Conservation (phyloP, 805 yeast genomes). For the Yamadazyma scolyti region DNA sequence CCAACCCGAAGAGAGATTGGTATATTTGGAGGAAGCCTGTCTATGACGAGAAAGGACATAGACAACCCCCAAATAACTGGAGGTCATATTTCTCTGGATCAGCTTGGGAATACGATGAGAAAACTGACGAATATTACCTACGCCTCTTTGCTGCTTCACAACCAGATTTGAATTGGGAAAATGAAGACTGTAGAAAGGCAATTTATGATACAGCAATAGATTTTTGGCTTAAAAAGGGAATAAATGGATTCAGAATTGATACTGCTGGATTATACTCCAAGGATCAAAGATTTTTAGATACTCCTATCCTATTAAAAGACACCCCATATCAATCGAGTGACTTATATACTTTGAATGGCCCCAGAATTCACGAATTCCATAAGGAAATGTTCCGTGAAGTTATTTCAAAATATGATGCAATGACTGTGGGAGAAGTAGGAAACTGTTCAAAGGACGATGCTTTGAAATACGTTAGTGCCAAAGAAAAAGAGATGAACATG, state of each 20-base stretch:
- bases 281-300: constrained; percentile 42
- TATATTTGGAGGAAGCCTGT: constrained; percentile 54
- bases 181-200: constrained; percentile 30
- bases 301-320: constrained; percentile 43
- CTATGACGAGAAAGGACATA: constrained; percentile 43
- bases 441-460: constrained; percentile 38
- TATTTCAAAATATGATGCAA: constrained; percentile 43
- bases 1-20: constrained; percentile 59
- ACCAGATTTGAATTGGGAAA: constrained; percentile 65
- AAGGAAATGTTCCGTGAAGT: constrained; percentile 45
- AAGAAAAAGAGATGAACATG: constrained; percentile 35
- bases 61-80: constrained; percentile 60
- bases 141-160: constrained; percentile 51
- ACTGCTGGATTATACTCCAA: constrained; percentile 53
- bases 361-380: constrained; percentile 56
- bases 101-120: constrained; percentile 56
- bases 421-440: constrained; percentile 60
- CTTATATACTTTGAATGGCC: constrained; percentile 39
- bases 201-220: constrained; percentile 46
- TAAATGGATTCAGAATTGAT: constrained; percentile 59
- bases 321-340: constrained; percentile 37
- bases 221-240: constrained; percentile 55
- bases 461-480: constrained; percentile 40
- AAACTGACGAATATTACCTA: constrained; percentile 52
- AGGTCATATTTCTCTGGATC: constrained; percentile 48